phyloP scores from a whole-genome alignment of 352 stramenopile genomes.

The Globisporangium nagaii region DNA sequence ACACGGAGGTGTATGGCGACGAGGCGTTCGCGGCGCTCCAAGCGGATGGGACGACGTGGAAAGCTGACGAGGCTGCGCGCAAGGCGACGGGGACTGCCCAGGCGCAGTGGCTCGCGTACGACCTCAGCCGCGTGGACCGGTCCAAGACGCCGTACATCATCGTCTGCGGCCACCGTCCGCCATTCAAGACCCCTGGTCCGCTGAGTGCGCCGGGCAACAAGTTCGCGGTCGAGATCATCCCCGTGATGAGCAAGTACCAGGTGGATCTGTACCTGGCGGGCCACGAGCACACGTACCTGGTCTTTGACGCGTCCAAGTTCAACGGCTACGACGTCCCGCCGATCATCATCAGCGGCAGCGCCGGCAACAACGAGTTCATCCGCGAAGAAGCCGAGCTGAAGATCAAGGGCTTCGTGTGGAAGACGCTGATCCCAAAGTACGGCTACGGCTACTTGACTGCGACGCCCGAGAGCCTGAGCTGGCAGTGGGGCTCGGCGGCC shows the following conservation, averaged over 20 bases:
- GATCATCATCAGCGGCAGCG: constrained; percentile 67
- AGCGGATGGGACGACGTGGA: constrained; percentile 44
- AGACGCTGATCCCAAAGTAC: constrained; percentile 67
- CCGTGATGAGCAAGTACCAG: constrained; percentile 65
- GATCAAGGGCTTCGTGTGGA: constrained; percentile 51
- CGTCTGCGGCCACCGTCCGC: constrained; percentile 62
- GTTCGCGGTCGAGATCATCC: constrained; percentile 62
- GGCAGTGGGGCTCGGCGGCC: constrained; percentile 54
- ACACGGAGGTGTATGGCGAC: constrained; percentile 74
- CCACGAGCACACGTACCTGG: constrained; percentile 70
- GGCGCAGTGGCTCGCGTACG: constrained; percentile 60
- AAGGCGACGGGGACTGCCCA: constrained; percentile 23
- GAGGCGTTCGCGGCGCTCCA: constrained; percentile 45
- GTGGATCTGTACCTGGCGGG: constrained; percentile 68
- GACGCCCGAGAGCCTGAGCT: constrained; percentile 42
- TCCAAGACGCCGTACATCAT: constrained; percentile 60
- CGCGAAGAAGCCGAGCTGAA: constrained; percentile 34
- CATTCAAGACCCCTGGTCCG: constrained; percentile 56
- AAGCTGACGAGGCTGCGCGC: constrained; percentile 36
- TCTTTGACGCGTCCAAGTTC: constrained; percentile 51
- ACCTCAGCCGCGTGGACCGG: constrained; percentile 61
- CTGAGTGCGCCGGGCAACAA: constrained; percentile 36
- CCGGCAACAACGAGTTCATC: constrained; percentile 78
- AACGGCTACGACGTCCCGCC: constrained; percentile 47
- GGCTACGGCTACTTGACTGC: constrained; percentile 68